These are phyloP conservation scores for Starmera amethionina DNA, from an alignment of 805 yeast genomes.

Conservation along the genomic window DNA sequence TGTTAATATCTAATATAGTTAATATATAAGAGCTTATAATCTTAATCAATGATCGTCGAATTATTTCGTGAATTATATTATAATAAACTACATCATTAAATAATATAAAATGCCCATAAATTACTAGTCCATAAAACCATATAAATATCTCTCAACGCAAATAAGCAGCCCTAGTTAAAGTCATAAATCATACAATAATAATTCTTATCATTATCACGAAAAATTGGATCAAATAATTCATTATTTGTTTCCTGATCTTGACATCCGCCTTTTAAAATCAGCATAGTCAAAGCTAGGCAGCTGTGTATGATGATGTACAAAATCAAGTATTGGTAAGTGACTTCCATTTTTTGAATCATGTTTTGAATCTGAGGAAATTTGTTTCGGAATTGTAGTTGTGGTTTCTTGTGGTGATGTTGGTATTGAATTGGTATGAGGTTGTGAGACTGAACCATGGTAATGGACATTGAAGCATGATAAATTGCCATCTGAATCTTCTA, in stretches of 20 bases:
- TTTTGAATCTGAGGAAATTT: no score
- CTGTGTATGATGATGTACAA: not conserved
- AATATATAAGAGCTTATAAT: no score
- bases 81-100: no score
- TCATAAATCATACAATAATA: not conserved
- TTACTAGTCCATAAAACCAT: no score
- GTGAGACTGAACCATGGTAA: constrained; percentile 1
- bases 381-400: not conserved
- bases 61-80: no score
- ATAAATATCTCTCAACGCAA: no score
- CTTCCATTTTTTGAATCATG: not conserved
- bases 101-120: no score
- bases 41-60: no score
- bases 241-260: not conserved
- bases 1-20: no score
- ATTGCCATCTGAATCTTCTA: not conserved
- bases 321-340: no score
- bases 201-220: not conserved
- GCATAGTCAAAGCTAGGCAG: not conserved
- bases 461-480: constrained; percentile 1
- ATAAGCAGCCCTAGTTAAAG: not conserved
- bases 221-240: not conserved
- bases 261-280: not conserved
- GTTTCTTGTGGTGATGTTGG: not conserved
- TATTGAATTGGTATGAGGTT: not conserved